These are phyloP conservation scores for Rhizopogon vinicolor DNA, from an alignment of 768 basidiomycete genomes.

Conservation along the genomic window DNA sequence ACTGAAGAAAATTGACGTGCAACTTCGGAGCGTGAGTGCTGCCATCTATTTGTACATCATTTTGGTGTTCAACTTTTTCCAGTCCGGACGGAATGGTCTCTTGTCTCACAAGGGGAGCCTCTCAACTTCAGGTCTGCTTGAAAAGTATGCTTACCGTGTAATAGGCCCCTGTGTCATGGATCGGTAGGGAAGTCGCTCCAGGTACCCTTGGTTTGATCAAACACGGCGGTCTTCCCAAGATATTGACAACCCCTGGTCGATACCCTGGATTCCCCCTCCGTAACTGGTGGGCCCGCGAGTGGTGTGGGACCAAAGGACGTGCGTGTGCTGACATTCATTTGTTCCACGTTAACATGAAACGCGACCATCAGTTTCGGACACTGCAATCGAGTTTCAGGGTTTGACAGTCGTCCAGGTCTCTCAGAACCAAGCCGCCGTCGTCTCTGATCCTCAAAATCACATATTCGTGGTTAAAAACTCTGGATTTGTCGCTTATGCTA, in stretches of 20 bases:
- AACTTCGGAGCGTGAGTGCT: slow-evolving; percentile 48
- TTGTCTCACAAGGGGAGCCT: slow-evolving; percentile 56
- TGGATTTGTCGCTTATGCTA: slow-evolving; percentile 73
- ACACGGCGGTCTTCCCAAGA: slow-evolving; percentile 78
- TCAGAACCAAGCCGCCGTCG: slow-evolving; percentile 78
- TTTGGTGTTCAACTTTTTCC: background rate
- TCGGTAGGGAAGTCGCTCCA: slow-evolving; percentile 66
- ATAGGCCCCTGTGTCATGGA: slow-evolving; percentile 61
- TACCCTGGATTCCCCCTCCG: slow-evolving; percentile 73
- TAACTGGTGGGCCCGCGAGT: slow-evolving; percentile 84
- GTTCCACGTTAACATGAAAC: background rate
- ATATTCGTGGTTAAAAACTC: slow-evolving; percentile 78
- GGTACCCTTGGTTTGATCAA: slow-evolving; percentile 73
- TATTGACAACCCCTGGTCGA: slow-evolving; percentile 69
- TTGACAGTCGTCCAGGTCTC: slow-evolving; percentile 84
- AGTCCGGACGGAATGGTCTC: slow-evolving; percentile 55
- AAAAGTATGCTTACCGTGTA: background rate
- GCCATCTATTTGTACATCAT: background rate
- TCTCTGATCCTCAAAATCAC: slow-evolving; percentile 74
- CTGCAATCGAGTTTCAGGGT: slow-evolving; percentile 76
- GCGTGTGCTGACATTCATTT: slow-evolving; percentile 21
- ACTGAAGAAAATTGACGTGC: slow-evolving; percentile 61
- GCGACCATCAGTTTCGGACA: slow-evolving; percentile 59
- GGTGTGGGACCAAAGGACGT: slow-evolving; percentile 66
- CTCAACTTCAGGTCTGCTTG: background rate